phyloP scores from a whole-genome alignment of 2,329 filamentous ascomycete genomes.

The Sordariomycetes sp. region DNA sequence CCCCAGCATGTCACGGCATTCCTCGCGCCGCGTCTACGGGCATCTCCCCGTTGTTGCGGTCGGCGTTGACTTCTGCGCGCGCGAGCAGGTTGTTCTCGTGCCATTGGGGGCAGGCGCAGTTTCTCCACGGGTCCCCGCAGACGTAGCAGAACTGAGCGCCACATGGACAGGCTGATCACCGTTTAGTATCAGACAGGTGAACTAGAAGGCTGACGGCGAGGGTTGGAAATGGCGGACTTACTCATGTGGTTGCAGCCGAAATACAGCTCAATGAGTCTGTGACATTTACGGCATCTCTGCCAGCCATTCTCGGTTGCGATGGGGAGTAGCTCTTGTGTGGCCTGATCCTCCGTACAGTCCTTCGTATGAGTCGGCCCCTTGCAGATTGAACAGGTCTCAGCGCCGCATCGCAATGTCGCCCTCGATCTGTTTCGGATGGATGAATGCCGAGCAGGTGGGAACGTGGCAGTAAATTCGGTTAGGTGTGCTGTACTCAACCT shows the following conservation, averaged over 20 bases:
- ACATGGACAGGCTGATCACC: slow-evolving; percentile 30
- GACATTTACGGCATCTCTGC: slow-evolving; percentile 35
- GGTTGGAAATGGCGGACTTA: slow-evolving; percentile 19
- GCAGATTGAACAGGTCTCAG: slow-evolving; percentile 35
- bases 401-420: slow-evolving; percentile 24
- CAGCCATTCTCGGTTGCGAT: slow-evolving; percentile 29
- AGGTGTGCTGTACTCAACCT: slow-evolving; percentile 30
- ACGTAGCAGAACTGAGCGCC: slow-evolving; percentile 31
- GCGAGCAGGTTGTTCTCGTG: slow-evolving; percentile 16
- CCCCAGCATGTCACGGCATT: slow-evolving; percentile 22
- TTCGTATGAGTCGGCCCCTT: slow-evolving; percentile 28
- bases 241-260: slow-evolving; percentile 45
- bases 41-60: slow-evolving; percentile 8
- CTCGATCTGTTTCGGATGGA: slow-evolving; percentile 18
- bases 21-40: slow-evolving; percentile 18
- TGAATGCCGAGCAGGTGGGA: slow-evolving; percentile 29
- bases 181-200: slow-evolving; percentile 22
- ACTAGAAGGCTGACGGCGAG: slow-evolving; percentile 14
- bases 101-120: slow-evolving; percentile 22
- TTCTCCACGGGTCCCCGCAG: slow-evolving; percentile 28
- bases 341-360: slow-evolving; percentile 32
- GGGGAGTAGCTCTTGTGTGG: slow-evolving; percentile 22
- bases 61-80: slow-evolving; percentile 18
- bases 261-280: slow-evolving; percentile 29
- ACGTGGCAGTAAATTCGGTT: slow-evolving; percentile 37